Conservation (phyloP, 1,284 basidiomycete genomes). For the Bondarzewia mesenterica region DNA sequence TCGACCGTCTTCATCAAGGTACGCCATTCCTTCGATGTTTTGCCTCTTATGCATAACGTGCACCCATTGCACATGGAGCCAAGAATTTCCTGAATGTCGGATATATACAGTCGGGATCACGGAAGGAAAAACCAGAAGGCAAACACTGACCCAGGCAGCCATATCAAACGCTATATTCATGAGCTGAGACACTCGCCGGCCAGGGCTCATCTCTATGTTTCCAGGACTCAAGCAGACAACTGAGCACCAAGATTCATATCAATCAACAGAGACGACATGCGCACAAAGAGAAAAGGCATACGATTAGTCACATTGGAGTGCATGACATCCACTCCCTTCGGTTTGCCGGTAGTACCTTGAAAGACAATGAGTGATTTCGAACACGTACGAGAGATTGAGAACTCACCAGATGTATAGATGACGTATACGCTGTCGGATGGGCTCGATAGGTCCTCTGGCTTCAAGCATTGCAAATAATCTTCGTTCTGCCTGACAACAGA, state of each 20-base stretch:
- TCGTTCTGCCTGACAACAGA: conserved; percentile 21
- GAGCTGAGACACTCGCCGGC: conserved; percentile 46
- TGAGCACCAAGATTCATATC: too few relatives aligned
- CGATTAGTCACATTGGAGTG: conserved; percentile 53
- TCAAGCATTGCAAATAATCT: conserved; percentile 13
- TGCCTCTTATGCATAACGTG: conserved; percentile 47
- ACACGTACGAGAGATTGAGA: conserved; percentile 1
- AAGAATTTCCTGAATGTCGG: conserved; percentile 39
- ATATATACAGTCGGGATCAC: too few relatives aligned
- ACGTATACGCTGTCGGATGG: conserved; percentile 44
- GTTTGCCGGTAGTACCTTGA: conserved; percentile 47
- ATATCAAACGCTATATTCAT: conserved; percentile 57
- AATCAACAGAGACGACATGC: conserved; percentile 5
- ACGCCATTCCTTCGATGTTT: conserved; percentile 48
- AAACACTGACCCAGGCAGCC: conserved; percentile 44
- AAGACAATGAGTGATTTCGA: conserved; percentile 6
- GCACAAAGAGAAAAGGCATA: conserved; percentile 18
- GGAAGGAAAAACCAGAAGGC: too few relatives aligned
- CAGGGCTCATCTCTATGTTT: conserved; percentile 46
- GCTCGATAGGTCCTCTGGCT: conserved; percentile 31
- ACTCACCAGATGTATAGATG: conserved; percentile 52
- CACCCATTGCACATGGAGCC: conserved; percentile 48
- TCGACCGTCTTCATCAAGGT: conserved; percentile 48
- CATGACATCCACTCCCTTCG: conserved; percentile 51
- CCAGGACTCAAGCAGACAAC: conserved; percentile 47